A percentile compares a stretch with the other conserved stretches of the same genome.
Conservation (phyloP, 352 stramenopile genomes). For the Globisporangium camurandrum region DNA sequence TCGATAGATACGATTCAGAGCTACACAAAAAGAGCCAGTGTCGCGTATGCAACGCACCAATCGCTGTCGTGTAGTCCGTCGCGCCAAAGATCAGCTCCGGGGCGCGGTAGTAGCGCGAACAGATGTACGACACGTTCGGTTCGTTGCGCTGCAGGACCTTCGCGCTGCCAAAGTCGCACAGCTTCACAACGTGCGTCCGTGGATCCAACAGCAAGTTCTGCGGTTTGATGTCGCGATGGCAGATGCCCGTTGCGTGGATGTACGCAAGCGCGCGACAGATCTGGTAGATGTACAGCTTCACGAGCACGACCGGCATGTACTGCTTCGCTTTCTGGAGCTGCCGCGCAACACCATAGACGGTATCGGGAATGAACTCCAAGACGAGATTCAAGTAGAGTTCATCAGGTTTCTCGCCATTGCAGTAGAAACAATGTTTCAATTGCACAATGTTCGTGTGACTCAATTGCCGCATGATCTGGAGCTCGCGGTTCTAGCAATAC, state of each 20-base stretch:
- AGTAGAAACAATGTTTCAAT: constrained; percentile 99
- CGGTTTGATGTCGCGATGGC: constrained; percentile 99
- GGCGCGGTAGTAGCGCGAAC: constrained; percentile 97
- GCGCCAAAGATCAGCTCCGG: constrained; percentile 99
- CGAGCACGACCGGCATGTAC: constrained; percentile 93
- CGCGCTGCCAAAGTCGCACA: constrained; percentile 98
- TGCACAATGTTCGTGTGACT: constrained; percentile 98
- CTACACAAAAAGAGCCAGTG: not conserved
- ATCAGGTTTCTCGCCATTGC: constrained; percentile 91
- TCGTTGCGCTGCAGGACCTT: constrained; percentile 95
- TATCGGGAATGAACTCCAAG: constrained; percentile 99
- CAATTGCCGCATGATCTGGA: constrained; percentile 99
- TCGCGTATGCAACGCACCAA: constrained; percentile 42
- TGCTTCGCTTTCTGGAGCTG: constrained; percentile 97
- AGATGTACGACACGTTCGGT: constrained; percentile 99
- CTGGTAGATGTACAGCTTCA: constrained; percentile 99
- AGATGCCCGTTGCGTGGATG: constrained; percentile 97
- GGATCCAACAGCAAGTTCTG: constrained; percentile 99
- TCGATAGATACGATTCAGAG: too few species aligned
- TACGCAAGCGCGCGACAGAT: constrained; percentile 96
- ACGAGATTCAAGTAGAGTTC: constrained; percentile 99
- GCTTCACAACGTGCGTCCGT: constrained; percentile 95
- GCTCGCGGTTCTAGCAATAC: constrained; percentile 94
- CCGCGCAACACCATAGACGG: constrained; percentile 95
- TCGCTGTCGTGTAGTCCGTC: constrained; percentile 99